Base-by-base conservation (phyloP, 257 asterid genomes). In the Gentiana straminea region DNA sequence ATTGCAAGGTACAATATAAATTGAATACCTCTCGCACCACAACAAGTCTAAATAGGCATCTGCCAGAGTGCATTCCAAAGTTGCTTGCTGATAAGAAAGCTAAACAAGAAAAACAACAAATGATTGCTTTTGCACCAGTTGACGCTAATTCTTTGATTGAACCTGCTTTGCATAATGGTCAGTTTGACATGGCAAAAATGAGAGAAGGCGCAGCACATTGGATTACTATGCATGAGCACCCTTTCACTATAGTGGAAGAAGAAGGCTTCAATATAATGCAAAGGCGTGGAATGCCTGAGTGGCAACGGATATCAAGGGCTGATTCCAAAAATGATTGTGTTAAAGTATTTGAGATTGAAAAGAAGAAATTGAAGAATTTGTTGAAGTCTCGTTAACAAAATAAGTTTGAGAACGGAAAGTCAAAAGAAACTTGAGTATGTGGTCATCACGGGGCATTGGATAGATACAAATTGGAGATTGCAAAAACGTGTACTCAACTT, bases 261-360 rank as follows among this genome's bases (percentile, higher is more conserved):
- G 54, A 50, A 13, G 54, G 54, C 5, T 50, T 50, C 54, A 50
- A 50, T 50, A 13, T 50, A 2, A 50, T 50, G 54, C 54, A 50
- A 11, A 50, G 13, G 54, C 7, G 32, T 50, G 54, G 54, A 33
- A 50, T 50, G 54, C 54, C 54, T 50, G 54, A 50, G 2, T 50
- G 54, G 54, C 12, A 2, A n/a, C 12, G 8, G 13, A 50, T 50
- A 50, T 2, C 32, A 33, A 50, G 33, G 3, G 3, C 11, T 3
- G 58, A 15, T 2, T 15, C 33, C 4, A 9, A 9, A 2, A 34
- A 34, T 9, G 37, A 54, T 1, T 54, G 58, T 36, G 41, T 33
- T 6, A 54, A 54, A 33, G n/a, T 34, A 8, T 54, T 24, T 39
- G 46, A 24, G 5, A 54, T 54, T 54, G 33, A 54, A 15, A 63